Percentiles rank a stretch among this genome's conserved stretches.
phyloP scores from a whole-genome alignment of 192 early-diverging fungal genomes.

The Rhizophlyctis rosea region DNA sequence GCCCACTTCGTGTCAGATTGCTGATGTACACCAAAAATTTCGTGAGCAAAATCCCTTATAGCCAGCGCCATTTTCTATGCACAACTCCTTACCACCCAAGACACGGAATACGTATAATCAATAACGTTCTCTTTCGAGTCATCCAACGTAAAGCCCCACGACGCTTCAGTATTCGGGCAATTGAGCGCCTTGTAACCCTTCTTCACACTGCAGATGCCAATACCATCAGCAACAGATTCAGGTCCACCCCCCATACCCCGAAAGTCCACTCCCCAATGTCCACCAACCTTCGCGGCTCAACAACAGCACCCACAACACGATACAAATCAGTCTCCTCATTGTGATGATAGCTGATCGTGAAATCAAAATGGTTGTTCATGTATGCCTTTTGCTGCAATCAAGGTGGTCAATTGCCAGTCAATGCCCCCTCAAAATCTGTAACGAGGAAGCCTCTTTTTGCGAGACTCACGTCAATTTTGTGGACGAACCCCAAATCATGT shows the following conservation, averaged over 20 bases:
- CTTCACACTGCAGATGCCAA: too few species aligned
- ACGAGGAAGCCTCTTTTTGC: neutral
- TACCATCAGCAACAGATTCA: neutral
- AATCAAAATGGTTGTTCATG: conserved; percentile 88
- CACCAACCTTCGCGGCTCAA: conserved; percentile 28
- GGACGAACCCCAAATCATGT: conserved; percentile 65
- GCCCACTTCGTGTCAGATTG: conserved; percentile 42
- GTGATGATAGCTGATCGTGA: conserved; percentile 77
- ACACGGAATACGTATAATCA: conserved; percentile 48
- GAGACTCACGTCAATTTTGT: conserved; percentile 8
- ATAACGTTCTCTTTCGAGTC: conserved; percentile 23
- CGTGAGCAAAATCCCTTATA: conserved; percentile 7
- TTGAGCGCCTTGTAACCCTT: too few species aligned
- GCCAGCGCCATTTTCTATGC: neutral
- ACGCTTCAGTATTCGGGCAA: too few species aligned
- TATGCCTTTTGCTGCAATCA: conserved; percentile 21
- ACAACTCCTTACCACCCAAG: conserved; percentile 39
- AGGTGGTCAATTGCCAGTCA: neutral
- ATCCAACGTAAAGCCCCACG: neutral
- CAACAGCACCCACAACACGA: conserved; percentile 86
- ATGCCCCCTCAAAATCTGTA: neutral
- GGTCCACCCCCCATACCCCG: conserved; percentile 1
- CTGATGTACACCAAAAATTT: too few species aligned
- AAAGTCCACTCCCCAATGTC: neutral
- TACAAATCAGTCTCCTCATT: conserved; percentile 53